Evolutionary conservation across 305 asterid species (phyloP), one percentile per base, ranked within the genome.

Genomic region (Fraxinus paxiana): DNA sequence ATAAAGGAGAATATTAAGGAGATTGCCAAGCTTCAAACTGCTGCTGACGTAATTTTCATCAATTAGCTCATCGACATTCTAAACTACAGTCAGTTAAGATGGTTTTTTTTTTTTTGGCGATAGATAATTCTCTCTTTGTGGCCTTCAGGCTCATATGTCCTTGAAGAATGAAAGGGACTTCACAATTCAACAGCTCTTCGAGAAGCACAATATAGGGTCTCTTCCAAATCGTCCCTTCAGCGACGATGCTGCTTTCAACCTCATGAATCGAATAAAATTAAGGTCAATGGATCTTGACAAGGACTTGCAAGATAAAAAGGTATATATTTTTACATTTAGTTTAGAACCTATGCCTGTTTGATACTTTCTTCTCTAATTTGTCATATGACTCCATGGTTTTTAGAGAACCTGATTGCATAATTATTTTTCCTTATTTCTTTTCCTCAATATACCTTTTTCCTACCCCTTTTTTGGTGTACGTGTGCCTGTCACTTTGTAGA

Each of bases 231-330:
- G 86, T 7, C 89, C 92, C 33, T 88, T 90, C 77, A 91, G 90
- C 77, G 94, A 92, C 83, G 97, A 94, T 71, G 90, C 88, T 86
- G 93, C 93, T 84, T 56, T 74, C 82, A 91, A 88, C 88, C 93
- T 94, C 86, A 84, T 88, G 70, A 86, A 84, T 83, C 92, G 92
- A 80, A 86, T 96, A 61, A 82, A 80, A 72, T 87, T 85, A 69
- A 94, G 93, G 88, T 87, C 92, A 85, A 80, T 73, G 86, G 90
- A 88, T 76, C 84, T 90, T 31, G 82, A 82, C 59, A 88, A 88
- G 80, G 98, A 96, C 76, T 86, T 91, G 90, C 89, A 85, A 75
- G 93, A 88, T 75, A 90, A 91, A 85, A 94, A 92, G 98, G 99
- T 94, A 78, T 63, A 63, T 63, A 8, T 24, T 63, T 26, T 63